These are phyloP conservation scores for Apiospora rasikravindrae DNA, from an alignment of 2,329 filamentous ascomycete genomes.

Conservation along the genomic window DNA sequence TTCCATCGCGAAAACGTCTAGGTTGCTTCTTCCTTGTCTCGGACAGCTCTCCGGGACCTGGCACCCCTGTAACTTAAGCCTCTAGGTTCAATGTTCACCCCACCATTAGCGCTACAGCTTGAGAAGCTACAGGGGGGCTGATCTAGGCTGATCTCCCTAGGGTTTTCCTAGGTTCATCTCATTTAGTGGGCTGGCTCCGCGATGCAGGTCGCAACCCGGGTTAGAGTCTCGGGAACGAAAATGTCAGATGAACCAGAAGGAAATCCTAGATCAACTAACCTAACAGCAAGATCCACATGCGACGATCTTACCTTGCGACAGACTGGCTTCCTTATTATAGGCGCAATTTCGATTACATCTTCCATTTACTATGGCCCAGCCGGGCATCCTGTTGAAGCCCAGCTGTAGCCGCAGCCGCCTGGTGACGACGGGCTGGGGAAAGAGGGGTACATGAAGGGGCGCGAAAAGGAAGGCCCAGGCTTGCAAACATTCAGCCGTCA, in stretches of 20 bases:
- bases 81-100: too few relatives aligned
- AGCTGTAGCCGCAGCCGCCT: neutral
- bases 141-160: neutral
- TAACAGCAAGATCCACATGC: neutral
- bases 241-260: neutral
- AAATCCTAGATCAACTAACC: too few relatives aligned
- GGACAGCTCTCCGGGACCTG: neutral
- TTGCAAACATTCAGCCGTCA: neutral
- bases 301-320: neutral
- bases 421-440: neutral
- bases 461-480: neutral
- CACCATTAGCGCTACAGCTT: neutral
- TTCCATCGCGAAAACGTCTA: neutral
- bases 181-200: neutral
- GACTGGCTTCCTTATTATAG: neutral
- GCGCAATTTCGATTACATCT: neutral
- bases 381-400: neutral
- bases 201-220: neutral
- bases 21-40: neutral
- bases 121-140: neutral
- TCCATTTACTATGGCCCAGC: neutral
- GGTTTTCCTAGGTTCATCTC: neutral
- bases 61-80: neutral
- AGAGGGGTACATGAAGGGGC: neutral
- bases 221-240: neutral